phyloP scores from a whole-genome alignment of 2,329 filamentous ascomycete species.

The Pseudogymnoascus sp. region DNA sequence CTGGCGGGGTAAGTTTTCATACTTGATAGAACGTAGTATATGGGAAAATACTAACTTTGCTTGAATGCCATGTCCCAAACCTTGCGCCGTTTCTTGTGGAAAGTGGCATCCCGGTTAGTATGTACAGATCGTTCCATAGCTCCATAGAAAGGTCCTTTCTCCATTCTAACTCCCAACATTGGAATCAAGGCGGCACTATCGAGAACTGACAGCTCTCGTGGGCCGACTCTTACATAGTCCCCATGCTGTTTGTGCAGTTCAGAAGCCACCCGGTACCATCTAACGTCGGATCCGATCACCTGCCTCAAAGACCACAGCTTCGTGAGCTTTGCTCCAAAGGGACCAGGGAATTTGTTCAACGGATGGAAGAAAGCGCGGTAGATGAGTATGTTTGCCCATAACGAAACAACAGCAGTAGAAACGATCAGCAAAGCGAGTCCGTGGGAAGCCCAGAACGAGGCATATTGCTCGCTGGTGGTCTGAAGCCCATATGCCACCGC shows the following conservation, averaged over 20 bases:
- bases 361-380: constrained; percentile 23
- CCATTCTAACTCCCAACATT: constrained; percentile 17
- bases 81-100: constrained; percentile 20
- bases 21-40: neutral
- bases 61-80: constrained; percentile 5
- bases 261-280: constrained; percentile 14
- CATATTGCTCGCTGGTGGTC: neutral
- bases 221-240: constrained; percentile 21
- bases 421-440: neutral
- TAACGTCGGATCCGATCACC: constrained; percentile 14
- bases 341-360: constrained; percentile 23
- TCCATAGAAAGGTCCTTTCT: constrained; percentile 23
- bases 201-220: constrained; percentile 18
- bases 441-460: constrained; percentile 1
- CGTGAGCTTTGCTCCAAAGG: constrained; percentile 18
- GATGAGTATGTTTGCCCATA: constrained; percentile 13
- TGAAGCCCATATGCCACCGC: neutral
- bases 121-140: constrained; percentile 15
- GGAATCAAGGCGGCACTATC: constrained; percentile 18
- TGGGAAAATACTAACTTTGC: neutral
- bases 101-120: constrained; percentile 15
- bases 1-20: neutral
- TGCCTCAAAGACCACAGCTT: constrained; percentile 20
- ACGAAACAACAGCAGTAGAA: neutral
- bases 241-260: constrained; percentile 20